phyloP scores from a whole-genome alignment of 257 asterid species.

The Cruciata laevipes region DNA sequence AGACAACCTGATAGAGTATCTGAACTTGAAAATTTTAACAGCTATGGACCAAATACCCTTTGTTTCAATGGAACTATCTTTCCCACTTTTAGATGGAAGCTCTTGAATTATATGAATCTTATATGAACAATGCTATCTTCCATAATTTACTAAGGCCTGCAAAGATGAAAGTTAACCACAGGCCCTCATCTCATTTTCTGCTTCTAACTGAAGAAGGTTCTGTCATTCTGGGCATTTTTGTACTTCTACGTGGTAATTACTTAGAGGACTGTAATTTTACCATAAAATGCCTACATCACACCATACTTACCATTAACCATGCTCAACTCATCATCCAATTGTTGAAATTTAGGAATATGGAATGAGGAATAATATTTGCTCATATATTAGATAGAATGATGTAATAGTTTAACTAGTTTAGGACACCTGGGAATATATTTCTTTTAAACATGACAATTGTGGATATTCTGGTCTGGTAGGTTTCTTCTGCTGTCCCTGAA shows the following conservation, averaged over 20 bases:
- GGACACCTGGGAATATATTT: neutral
- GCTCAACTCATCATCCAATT: neutral
- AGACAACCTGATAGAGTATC: neutral
- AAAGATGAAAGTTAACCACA: neutral
- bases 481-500: constrained; percentile 98
- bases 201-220: neutral
- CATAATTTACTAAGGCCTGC: neutral
- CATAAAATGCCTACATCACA: neutral
- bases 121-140: neutral
- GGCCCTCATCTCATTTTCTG: neutral
- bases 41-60: neutral
- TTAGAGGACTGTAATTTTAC: neutral
- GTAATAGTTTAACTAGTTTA: neutral
- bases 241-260: neutral
- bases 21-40: neutral
- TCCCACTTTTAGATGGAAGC: neutral
- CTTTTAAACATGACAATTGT: neutral
- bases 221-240: neutral
- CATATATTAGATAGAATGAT: neutral
- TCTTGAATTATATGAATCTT: neutral
- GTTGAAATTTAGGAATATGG: neutral
- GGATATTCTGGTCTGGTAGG: constrained; percentile 34
- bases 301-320: neutral
- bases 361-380: neutral
- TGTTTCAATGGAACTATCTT: neutral